Conservation (phyloP, 2,329 filamentous ascomycete genomes). For the Trichoderma endophyticum region DNA sequence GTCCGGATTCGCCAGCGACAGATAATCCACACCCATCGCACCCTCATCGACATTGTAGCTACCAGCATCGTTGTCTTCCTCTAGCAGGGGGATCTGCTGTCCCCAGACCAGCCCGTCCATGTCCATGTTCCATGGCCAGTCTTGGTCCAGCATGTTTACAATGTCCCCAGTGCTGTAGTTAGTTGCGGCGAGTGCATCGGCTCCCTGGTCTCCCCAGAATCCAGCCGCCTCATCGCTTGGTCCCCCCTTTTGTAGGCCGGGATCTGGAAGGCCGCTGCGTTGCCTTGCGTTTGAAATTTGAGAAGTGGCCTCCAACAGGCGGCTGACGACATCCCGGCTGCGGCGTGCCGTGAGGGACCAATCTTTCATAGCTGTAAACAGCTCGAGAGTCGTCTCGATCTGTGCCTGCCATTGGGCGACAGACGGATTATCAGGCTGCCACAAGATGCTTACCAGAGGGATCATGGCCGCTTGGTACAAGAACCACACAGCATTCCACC, state of each 20-base stretch:
- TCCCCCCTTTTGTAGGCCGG: neutral
- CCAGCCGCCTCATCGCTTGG: neutral
- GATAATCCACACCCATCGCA: slow-evolving; percentile 4
- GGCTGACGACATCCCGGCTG: slow-evolving; percentile 60
- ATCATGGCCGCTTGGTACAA: slow-evolving; percentile 79
- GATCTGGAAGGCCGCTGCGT: neutral
- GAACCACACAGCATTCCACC: slow-evolving; percentile 81
- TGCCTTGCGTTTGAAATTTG: slow-evolving; percentile 23
- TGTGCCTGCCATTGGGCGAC: slow-evolving; percentile 54
- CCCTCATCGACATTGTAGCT: neutral
- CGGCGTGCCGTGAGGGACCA: slow-evolving; percentile 63
- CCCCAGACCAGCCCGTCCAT: slow-evolving; percentile 7
- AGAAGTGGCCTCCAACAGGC: slow-evolving; percentile 59
- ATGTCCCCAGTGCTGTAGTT: neutral
- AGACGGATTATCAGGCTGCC: slow-evolving; percentile 54
- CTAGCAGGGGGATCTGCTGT: slow-evolving; percentile 10
- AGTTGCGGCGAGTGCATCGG: neutral
- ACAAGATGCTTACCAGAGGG: slow-evolving; percentile 71
- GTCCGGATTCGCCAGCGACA: neutral
- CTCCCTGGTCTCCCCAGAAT: neutral
- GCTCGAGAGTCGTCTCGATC: slow-evolving; percentile 56
- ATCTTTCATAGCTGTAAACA: slow-evolving; percentile 61
- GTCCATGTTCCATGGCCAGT: slow-evolving; percentile 12
- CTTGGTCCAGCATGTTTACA: slow-evolving; percentile 10
- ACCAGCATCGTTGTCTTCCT: neutral